These are phyloP conservation scores for Eragrostis nindensis DNA, from an alignment of 176 grass and related monocot species.

Conservation along the genomic window DNA sequence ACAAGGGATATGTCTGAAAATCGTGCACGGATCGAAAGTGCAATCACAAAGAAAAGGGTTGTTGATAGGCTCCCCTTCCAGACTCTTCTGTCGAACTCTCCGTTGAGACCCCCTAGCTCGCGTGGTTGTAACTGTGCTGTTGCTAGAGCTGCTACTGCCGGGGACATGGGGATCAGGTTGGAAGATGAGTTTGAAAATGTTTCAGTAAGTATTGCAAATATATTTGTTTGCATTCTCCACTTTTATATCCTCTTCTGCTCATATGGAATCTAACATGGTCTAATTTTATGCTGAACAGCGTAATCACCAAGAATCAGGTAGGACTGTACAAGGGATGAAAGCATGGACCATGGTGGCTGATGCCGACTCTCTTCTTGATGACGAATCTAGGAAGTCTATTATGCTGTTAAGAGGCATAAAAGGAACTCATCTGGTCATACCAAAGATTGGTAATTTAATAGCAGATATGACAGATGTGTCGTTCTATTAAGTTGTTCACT, in stretches of 20 bases:
- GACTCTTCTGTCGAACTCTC: constrained; percentile 60
- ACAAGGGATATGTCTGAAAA: constrained; percentile 49
- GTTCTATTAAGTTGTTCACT: background rate
- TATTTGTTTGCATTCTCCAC: constrained; percentile 6
- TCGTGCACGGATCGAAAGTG: constrained; percentile 48
- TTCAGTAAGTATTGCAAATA: constrained; percentile 43
- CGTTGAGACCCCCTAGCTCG: constrained; percentile 37
- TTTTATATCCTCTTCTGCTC: constrained; percentile 4
- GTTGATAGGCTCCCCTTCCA: constrained; percentile 63
- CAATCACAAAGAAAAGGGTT: constrained; percentile 57
- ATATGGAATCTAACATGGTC: constrained; percentile 17
- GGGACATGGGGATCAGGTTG: constrained; percentile 38
- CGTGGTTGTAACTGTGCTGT: constrained; percentile 31
- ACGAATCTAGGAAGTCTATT: constrained; percentile 73
- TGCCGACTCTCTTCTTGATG: constrained; percentile 69
- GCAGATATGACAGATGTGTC: background rate
- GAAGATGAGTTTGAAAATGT: constrained; percentile 38
- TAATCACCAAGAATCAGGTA: constrained; percentile 34
- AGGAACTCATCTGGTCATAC: constrained; percentile 79
- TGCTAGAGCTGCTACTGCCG: constrained; percentile 23
- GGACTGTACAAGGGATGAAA: constrained; percentile 53
- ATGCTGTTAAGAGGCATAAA: constrained; percentile 78
- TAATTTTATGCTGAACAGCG: constrained; percentile 29
- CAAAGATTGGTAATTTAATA: constrained; percentile 68
- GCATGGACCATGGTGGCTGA: constrained; percentile 88